Evolutionary conservation across 495 filamentous ascomycete genomes (phyloP), one percentile per base, ranked within the genome.

Genomic region (Penicillium crystallinum): DNA sequence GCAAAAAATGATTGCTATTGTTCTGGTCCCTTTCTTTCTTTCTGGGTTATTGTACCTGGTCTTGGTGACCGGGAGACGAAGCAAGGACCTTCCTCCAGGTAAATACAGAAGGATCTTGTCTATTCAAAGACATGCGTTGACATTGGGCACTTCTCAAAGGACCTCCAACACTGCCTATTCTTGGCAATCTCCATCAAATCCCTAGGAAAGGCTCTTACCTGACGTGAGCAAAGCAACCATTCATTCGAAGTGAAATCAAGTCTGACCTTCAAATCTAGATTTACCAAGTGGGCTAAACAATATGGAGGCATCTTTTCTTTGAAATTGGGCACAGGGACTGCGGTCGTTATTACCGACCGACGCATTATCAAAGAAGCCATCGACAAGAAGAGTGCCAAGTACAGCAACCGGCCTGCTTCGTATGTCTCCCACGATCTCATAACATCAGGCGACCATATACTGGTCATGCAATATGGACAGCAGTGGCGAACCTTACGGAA

Each of bases 301-400:
- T 78, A 72, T 56, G 75, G 75, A n/a, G 61, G 55, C 19, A 63
- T 78, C 29, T 77, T 61, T 49, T 64, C 61, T 5, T 65, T 78
- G 34, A 75, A 74, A 52, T 45, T 71, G 18, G 68, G 68, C 6
- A 54, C 63, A 5, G 59, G 47, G 6, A 75, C 61, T 9, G 59
- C 61, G 3, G 53, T 72, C 25, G 66, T 78, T 6, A 40, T 78
- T 22, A 69, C 53, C 12, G 54, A 62, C 37, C 64, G 55, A 1
- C 48, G 56, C 5, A 45, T 67, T 10, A 58, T 72, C 41, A 68
- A 70, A 41, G 57, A 75, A 27, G 51, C 74, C 5, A 21, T 78
- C 14, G 75, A 77, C 48, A 67, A 66, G 46, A 69, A 68, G 44
- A 64, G 67, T 43, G 48, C 57, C 27, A 64, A 68, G 25, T 75